Evolutionary conservation across 2,329 filamentous ascomycete species (phyloP), one percentile per base, ranked within the genome.

Genomic region (Paradendryphiella salina): DNA sequence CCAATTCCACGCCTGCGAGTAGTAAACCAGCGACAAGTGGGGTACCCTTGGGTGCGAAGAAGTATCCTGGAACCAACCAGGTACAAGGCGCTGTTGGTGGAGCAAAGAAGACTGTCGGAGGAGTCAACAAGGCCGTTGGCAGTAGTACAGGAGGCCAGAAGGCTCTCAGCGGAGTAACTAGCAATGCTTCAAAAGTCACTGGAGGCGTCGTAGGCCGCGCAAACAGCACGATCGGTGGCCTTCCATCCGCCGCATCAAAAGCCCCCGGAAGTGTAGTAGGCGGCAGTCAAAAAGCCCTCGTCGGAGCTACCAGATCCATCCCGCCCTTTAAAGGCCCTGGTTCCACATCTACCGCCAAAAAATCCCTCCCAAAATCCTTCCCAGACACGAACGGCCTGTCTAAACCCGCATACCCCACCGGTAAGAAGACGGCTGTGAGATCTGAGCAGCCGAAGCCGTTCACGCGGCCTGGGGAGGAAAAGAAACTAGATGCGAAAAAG

Each of bases 1-100:
- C 67, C 1, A 67, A 69, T 47, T 71, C 68, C 3, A 59, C 59
- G 9, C 70, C 70, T 11, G 65, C 69, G 10, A 56, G 59, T 3
- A 61, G 52, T 14, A 64, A 61, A 32, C 53, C 55, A 10, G 48
- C 65, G 3, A 56, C 48, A 3, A 50, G 51, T 1, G 56, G 48
- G 14, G 54, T 53, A 3, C 61, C 69, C 0, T 28, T 70, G 1
- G 69, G 67, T 0, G 59, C 59, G 18, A 73, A 68, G 37, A 73
- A 70, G 46, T 63, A 63, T 13, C 59, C 64, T 1, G 56, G 60
- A 2, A 57, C 46, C 2, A 65, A 59, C 29, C 61, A 60, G 21
- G 56, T 51, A n/a, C 50, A 41, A 13, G 55, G 51, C 0, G 50
- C 49, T 20, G 36, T 52, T 2, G 43, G 46, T 4, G 48, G 46